Base-by-base conservation (phyloP, 139 green algal species). In the Closterium sp. region DNA sequence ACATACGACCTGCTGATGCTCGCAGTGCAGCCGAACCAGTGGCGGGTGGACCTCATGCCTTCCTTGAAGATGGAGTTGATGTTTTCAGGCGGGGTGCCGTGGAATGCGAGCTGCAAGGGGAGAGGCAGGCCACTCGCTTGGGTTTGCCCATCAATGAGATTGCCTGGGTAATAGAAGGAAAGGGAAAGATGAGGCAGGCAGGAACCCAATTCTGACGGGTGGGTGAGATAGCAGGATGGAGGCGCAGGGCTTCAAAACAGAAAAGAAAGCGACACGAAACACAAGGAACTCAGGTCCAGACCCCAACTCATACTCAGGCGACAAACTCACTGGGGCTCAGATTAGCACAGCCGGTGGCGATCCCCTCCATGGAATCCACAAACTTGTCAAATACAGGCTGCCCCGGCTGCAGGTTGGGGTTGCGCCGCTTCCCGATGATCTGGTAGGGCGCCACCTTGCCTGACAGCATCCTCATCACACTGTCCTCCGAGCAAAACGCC, bases 281-380 rank as follows among this genome's bases (percentile, higher is more conserved):
- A n/a, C n/a, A n/a, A n/a, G n/a, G n/a, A n/a, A n/a, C n/a, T n/a
- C n/a, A n/a, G n/a, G n/a, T n/a, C n/a, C n/a, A n/a, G n/a, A n/a
- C n/a, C n/a, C n/a, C n/a, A n/a, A n/a, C n/a, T n/a, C n/a, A n/a
- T n/a, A n/a, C n/a, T n/a, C n/a, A n/a, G n/a, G n/a, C n/a, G n/a
- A n/a, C n/a, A 66, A 10, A 66, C 55, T 76, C 10, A 76, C 55
- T 76, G 55, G 55, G 55, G 55, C 55, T 76, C 16, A 76, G 55
- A 19, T 76, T 76, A 19, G 55, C 55, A 19, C 55, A 76, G 55
- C 55, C 55, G 25, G 55, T 76, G 12, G 55, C 55, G 55, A 76
- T 76, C 7, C 55, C 55, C 25, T 76, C 87, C 87, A 91, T 83
- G 55, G 33, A 83, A 21, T 91, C 87, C 32, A 91, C 87, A 87